Base-by-base conservation (phyloP, 129 eudicot genomes). In the Lonicera japonica region DNA sequence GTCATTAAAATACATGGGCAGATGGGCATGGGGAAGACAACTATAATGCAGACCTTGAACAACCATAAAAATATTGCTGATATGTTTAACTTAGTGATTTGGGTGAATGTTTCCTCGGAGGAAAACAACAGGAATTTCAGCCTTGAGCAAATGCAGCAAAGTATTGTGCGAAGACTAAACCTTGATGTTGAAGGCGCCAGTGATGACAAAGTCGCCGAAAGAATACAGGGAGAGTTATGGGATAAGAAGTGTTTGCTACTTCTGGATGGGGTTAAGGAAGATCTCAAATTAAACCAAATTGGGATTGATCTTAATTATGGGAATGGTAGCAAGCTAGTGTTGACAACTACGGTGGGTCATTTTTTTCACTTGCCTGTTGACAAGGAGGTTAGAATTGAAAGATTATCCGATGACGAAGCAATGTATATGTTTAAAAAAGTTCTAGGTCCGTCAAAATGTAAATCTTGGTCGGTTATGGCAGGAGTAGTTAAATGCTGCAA, bases 21-120 rank as follows among this genome's bases (percentile, higher is more conserved):
- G 79, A 47, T 62, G 36, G 79, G 74, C 14, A 70, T 63, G 0
- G 79, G 74, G 46, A 74, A 74, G 51, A 74, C 79, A 8, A 61
- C 79, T 2, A 68, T 74, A 46, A 11, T 74, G 74, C 53, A 67
- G 61, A 74, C 67, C 51, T 61, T 74, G 61, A 74, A 74, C 68
- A 74, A 74, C 65, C 69, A 67, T 68, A 70, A 67, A 67, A 74
- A 46, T 21, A 70, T 68, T 68, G 74, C 74, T 17, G 5, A 57
- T 39, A 25, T 68, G 65, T 74, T 61, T 47, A 60, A 74, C 15
- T 55, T 40, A 36, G 70, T 68, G 2, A 38, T 74, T 11, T 74
- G 74, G 79, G 47, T 74, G 61, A 68, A 72, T 9, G 64, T 73
- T 13, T 68, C 79, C 18, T 63, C 58, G 12, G 74, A 67, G 55